These are phyloP conservation scores for Dioszegia aurantiaca DNA, from an alignment of 768 basidiomycete species.

Conservation along the genomic window DNA sequence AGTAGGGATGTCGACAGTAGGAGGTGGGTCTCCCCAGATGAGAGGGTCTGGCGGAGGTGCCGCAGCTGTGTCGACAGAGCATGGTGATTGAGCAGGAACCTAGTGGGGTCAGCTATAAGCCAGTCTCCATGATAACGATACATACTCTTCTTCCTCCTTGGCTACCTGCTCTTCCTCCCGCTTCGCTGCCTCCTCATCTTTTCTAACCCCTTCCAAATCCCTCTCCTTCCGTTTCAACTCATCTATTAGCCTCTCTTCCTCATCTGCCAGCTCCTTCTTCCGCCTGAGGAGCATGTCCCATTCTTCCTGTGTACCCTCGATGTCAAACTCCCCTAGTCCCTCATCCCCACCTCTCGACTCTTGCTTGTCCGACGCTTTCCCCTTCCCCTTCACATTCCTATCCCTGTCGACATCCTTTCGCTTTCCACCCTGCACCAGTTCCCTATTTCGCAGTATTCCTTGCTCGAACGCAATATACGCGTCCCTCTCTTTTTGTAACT, in stretches of 20 bases:
- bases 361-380: constrained; percentile 47
- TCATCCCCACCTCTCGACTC: constrained; percentile 59
- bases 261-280: constrained; percentile 71
- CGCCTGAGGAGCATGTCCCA: constrained; percentile 57
- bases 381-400: constrained; percentile 55
- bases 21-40: constrained; percentile 24
- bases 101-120: neutral
- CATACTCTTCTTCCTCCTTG: constrained; percentile 33
- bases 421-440: constrained; percentile 51
- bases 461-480: constrained; percentile 91
- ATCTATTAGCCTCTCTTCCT: constrained; percentile 66
- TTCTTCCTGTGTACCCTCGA: constrained; percentile 39
- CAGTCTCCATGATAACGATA: neutral
- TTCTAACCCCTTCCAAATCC: constrained; percentile 74
- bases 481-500: constrained; percentile 85
- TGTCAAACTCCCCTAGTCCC: constrained; percentile 46
- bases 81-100: constrained; percentile 36
- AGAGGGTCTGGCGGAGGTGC: constrained; percentile 3
- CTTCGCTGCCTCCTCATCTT: constrained; percentile 78
- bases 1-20: constrained; percentile 43
- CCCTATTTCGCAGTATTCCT: constrained; percentile 76
- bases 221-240: constrained; percentile 68
- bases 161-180: constrained; percentile 73
- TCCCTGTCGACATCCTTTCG: neutral
- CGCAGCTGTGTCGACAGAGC: constrained; percentile 11